A percentile compares a stretch with the other conserved stretches of the same genome.
These are phyloP conservation scores for Backusella luteola DNA, from an alignment of 192 early-diverging fungal species.

Conservation along the genomic window DNA sequence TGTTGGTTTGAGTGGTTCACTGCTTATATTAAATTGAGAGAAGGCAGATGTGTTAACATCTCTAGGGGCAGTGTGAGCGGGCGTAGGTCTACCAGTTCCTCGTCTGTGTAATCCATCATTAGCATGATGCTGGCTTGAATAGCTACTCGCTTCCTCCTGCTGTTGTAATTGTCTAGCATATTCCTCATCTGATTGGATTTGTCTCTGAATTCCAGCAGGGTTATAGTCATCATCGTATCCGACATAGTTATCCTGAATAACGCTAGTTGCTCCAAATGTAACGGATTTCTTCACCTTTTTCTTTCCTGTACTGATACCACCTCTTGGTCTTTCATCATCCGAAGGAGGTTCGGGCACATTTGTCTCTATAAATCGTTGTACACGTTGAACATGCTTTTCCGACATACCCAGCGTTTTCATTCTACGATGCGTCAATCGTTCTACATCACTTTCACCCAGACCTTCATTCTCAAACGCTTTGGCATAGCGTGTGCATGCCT, in stretches of 20 bases:
- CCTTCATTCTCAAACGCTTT: constrained; percentile 79
- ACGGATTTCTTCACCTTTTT: constrained; percentile 41
- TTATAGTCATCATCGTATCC: constrained; percentile 22
- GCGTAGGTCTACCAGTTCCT: constrained; percentile 47
- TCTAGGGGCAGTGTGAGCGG: constrained; percentile 46
- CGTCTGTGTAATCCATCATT: constrained; percentile 15
- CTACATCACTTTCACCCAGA: constrained; percentile 72
- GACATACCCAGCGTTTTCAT: constrained; percentile 79
- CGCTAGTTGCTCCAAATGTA: constrained; percentile 31
- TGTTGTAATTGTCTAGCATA: constrained; percentile 87
- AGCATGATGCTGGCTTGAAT: background rate
- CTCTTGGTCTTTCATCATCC: constrained; percentile 30
- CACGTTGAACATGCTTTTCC: constrained; percentile 79
- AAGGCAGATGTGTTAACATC: constrained; percentile 38
- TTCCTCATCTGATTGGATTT: constrained; percentile 78
- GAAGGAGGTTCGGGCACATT: constrained; percentile 49
- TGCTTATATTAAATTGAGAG: constrained; percentile 1
- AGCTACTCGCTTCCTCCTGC: constrained; percentile 53
- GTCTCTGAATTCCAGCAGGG: constrained; percentile 34
- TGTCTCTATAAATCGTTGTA: constrained; percentile 61
- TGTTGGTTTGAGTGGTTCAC: constrained; percentile 28
- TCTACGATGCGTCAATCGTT: constrained; percentile 71
- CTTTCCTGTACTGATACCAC: background rate
- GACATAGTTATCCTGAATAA: constrained; percentile 33
- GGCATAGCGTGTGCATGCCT: constrained; percentile 78